A percentile compares a stretch with the other conserved stretches of the same genome.
These are phyloP conservation scores for Pontederia crassipes DNA, from an alignment of 176 grass and related monocot genomes.

Conservation along the genomic window DNA sequence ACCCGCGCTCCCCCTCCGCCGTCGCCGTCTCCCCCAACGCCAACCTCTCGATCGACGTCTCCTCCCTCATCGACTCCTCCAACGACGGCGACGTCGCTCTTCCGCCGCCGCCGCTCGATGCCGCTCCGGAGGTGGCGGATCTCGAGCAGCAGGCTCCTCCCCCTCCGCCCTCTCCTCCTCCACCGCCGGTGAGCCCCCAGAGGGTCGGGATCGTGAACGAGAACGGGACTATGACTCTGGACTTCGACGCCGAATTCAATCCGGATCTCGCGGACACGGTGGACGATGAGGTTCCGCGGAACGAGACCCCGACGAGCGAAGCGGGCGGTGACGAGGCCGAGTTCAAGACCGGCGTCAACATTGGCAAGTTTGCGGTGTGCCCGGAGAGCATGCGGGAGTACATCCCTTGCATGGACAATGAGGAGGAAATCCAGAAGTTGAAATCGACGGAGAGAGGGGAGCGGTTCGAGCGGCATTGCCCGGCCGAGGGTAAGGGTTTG, in stretches of 20 bases:
- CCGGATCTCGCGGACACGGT: neutral
- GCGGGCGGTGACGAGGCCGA: slow-evolving; percentile 6
- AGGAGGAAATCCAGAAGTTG: slow-evolving; percentile 24
- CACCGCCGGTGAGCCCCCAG: neutral
- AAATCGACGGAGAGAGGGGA: slow-evolving; percentile 32
- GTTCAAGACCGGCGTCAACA: slow-evolving; percentile 1
- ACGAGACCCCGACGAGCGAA: neutral
- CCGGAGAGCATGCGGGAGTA: slow-evolving; percentile 28
- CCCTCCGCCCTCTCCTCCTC: neutral
- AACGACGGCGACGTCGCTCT: no score
- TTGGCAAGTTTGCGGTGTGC: slow-evolving; percentile 27
- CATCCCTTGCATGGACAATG: slow-evolving; percentile 44
- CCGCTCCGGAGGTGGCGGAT: neutral
- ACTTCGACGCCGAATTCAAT: slow-evolving; percentile 24
- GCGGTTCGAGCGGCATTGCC: slow-evolving; percentile 42
- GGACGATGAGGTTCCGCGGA: slow-evolving; percentile 9
- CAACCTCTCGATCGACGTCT: neutral
- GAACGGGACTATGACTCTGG: slow-evolving; percentile 30
- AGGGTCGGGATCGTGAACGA: slow-evolving; percentile 35
- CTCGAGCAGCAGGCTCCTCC: neutral
- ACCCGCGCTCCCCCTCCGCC: neutral
- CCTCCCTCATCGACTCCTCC: no score
- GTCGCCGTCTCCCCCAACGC: neutral
- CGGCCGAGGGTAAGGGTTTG: slow-evolving; percentile 16
- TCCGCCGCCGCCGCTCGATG: neutral